Evolutionary conservation across 2,329 filamentous ascomycete genomes (phyloP), one percentile per base, ranked within the genome.

Genomic region (Scopulariopsis brevicaulis): DNA sequence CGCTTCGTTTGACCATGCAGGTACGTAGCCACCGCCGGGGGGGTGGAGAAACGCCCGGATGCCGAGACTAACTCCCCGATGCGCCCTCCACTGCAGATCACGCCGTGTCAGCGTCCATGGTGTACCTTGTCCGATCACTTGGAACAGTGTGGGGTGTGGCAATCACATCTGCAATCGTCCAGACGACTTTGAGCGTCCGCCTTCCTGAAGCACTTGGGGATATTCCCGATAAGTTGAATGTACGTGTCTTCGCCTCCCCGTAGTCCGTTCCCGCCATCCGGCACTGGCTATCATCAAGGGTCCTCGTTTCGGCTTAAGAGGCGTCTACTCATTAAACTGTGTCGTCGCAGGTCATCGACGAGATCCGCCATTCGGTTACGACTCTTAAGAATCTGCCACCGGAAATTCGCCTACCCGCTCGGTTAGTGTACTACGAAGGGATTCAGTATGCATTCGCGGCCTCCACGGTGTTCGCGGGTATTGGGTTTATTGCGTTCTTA

Each of bases 81-180:
- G 11, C 15, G 15, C 25, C n/a, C n/a, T n/a, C n/a, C n/a, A n/a
- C n/a, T n/a, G n/a, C n/a, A 84, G 83, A 85, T 56, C 82, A 86
- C 63, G 82, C 82, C 12, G 82, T 85, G 1, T 80, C 78, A 0
- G 77, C 82, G 2, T 85, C 82, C 1, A 84, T 79, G 0, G 79
- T 84, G 7, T 86, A 86, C 65, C 74, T 86, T 22, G 77, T 86
- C 51, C 78, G 83, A 28, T 85, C 82, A 0, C 69, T 86, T 3
- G 83, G 83, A 1, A 80, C 77, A 0, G 82, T 86, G 18, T 86
- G 81, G 77, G 83, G 83, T 11, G 83, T 86, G 1, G 82, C 83
- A 0, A 72, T 82, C 40, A 81, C 81, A 0, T 83, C 82, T 10
- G 77, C 82, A 7, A 82, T 86, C 52, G 74, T 84, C 37, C 83